phyloP scores from a whole-genome alignment of 164 flowering plant species.

The Tetracentron sinense region DNA sequence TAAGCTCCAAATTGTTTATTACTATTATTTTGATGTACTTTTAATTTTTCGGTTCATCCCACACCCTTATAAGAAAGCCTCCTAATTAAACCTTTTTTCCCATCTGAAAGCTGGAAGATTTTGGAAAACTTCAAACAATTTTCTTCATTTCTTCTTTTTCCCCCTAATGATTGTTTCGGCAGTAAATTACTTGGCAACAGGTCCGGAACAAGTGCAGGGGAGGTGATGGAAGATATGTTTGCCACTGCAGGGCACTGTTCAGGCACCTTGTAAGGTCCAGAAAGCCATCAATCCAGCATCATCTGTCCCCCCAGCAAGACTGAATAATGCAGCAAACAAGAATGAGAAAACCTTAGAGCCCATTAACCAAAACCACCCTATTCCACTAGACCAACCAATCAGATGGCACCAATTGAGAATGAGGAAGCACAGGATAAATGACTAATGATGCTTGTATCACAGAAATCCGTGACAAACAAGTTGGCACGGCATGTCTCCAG shows the following conservation, averaged over 20 bases:
- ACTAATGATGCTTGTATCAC: background rate
- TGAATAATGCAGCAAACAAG: conserved; percentile 38
- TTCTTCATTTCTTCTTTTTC: background rate
- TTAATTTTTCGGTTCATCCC: too few relatives aligned
- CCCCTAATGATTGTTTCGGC: background rate
- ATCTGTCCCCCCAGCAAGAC: conserved; percentile 35
- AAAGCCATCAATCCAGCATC: conserved; percentile 70
- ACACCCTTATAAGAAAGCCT: background rate
- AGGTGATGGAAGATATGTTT: conserved; percentile 64
- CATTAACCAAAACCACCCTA: background rate
- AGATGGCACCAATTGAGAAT: background rate
- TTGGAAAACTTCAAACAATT: background rate
- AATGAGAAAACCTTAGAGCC: conserved; percentile 10
- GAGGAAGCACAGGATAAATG: background rate
- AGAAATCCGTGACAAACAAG: background rate
- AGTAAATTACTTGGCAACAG: conserved; percentile 25
- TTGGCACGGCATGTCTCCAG: background rate
- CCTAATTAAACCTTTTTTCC: background rate
- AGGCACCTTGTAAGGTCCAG: conserved; percentile 59
- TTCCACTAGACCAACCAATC: background rate
- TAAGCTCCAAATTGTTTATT: too few relatives aligned
- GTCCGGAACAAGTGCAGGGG: conserved; percentile 83
- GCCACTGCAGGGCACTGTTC: conserved; percentile 83
- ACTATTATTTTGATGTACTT: too few relatives aligned
- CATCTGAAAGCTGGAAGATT: background rate